phyloP scores from a whole-genome alignment of 257 asterid genomes.

The Perilla frutescens region DNA sequence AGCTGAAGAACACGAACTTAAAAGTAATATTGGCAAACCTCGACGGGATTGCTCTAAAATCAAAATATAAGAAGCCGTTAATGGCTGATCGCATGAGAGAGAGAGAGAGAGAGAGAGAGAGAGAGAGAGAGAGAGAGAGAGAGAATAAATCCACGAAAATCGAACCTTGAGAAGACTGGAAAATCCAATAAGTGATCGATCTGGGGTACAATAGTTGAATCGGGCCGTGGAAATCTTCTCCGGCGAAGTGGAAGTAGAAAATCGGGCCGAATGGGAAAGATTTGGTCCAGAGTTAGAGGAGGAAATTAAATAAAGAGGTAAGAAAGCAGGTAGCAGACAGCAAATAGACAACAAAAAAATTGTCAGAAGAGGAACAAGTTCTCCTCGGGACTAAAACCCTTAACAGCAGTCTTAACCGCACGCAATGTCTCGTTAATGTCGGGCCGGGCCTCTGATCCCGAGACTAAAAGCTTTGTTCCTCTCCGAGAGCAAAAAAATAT shows the following conservation, averaged over 20 bases:
- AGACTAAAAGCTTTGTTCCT: conserved; percentile 22
- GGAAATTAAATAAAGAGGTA: neutral
- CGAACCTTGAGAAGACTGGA: conserved; percentile 36
- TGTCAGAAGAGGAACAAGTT: neutral
- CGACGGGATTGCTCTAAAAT: neutral
- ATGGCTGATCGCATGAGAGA: neutral
- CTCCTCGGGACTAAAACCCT: conserved; percentile 68
- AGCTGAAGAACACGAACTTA: neutral
- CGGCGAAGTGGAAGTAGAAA: neutral
- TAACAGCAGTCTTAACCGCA: conserved; percentile 27
- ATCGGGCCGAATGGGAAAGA: conserved; percentile 31
- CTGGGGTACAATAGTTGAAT: conserved; percentile 11
- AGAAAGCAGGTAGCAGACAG: conserved; percentile 34
- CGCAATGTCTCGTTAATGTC: conserved; percentile 43
- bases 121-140: neutral
- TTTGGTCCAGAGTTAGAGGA: conserved; percentile 29
- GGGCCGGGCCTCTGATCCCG: conserved; percentile 50
- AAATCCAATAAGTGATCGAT: conserved; percentile 16
- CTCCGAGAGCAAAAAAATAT: neutral
- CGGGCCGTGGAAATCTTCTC: conserved; percentile 5
- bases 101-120: conserved; percentile 6
- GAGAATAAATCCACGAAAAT: neutral
- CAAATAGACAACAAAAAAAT: conserved; percentile 27
- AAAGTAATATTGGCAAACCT: neutral
- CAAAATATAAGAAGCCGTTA: too few relatives aligned